Percentiles rank a stretch among this genome's conserved stretches.
These are phyloP conservation scores for Aspergillus alliaceus DNA, from an alignment of 2,329 filamentous ascomycete genomes.

Conservation along the genomic window DNA sequence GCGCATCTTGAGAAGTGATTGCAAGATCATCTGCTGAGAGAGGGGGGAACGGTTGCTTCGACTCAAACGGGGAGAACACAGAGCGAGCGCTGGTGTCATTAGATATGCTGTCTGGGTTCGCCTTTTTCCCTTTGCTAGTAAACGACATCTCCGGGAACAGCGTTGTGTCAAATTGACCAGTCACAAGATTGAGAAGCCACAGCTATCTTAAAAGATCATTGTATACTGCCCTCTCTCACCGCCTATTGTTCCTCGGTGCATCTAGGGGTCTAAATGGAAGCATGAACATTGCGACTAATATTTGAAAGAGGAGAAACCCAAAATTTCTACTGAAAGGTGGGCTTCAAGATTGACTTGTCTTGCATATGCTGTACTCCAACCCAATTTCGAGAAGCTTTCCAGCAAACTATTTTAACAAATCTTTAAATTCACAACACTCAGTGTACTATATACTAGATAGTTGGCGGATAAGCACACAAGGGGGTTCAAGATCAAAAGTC, in stretches of 20 bases:
- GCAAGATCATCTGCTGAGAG: conserved; percentile 27
- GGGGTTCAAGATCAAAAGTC: no score
- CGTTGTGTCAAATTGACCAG: not conserved
- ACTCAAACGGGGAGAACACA: conserved; percentile 20
- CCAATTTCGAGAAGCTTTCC: no score
- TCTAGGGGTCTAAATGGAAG: not conserved
- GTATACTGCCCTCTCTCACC: conserved; percentile 15
- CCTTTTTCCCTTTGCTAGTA: conserved; percentile 4
- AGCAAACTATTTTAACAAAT: no score
- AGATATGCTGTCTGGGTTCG: not conserved
- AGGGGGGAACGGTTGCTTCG: conserved; percentile 37
- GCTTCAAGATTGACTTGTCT: no score
- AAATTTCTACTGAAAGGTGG: no score
- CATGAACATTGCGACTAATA: no score
- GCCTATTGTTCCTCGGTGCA: not conserved
- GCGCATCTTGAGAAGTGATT: conserved; percentile 9
- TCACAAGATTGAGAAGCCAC: not conserved
- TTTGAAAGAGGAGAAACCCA: no score
- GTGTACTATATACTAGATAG: no score
- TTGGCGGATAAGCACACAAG: no score
- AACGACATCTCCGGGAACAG: conserved; percentile 11
- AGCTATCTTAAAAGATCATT: not conserved
- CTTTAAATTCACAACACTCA: no score
- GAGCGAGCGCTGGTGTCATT: conserved; percentile 10
- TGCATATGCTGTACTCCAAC: no score